phyloP scores from a whole-genome alignment of 129 eudicot genomes.

The Centaurea solstitialis region DNA sequence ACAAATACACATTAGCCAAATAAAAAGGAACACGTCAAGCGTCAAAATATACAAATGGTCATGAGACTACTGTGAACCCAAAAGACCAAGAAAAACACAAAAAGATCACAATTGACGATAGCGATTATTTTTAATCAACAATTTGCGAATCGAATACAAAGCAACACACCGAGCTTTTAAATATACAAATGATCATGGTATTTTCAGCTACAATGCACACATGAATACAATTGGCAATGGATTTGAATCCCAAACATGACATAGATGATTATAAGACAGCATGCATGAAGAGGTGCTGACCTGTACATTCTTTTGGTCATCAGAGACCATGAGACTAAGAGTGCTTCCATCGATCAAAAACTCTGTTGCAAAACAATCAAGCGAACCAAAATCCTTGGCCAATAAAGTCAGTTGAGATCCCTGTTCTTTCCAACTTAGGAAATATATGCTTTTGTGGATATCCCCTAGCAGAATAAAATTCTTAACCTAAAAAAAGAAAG shows the following conservation, averaged over 20 bases:
- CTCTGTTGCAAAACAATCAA: conserved; percentile 89
- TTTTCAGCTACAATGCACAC: neutral
- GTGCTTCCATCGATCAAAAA: conserved; percentile 94
- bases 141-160: neutral
- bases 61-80: neutral
- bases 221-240: conserved; percentile 4
- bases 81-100: neutral
- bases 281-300: conserved; percentile 35
- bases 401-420: conserved; percentile 84
- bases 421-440: conserved; percentile 92
- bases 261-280: conserved; percentile 8
- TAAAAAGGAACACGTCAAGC: neutral
- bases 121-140: neutral
- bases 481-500: conserved; percentile 60
- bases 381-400: conserved; percentile 98
- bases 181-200: neutral
- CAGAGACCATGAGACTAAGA: conserved; percentile 90
- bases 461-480: conserved; percentile 93
- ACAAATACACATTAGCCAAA: neutral
- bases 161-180: neutral
- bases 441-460: conserved; percentile 94
- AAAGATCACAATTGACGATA: neutral
- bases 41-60: neutral
- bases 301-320: conserved; percentile 95
- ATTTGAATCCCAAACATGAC: neutral